phyloP scores from a whole-genome alignment of 2,329 filamentous ascomycete species.

The Neopestalotiopsis rosae region DNA sequence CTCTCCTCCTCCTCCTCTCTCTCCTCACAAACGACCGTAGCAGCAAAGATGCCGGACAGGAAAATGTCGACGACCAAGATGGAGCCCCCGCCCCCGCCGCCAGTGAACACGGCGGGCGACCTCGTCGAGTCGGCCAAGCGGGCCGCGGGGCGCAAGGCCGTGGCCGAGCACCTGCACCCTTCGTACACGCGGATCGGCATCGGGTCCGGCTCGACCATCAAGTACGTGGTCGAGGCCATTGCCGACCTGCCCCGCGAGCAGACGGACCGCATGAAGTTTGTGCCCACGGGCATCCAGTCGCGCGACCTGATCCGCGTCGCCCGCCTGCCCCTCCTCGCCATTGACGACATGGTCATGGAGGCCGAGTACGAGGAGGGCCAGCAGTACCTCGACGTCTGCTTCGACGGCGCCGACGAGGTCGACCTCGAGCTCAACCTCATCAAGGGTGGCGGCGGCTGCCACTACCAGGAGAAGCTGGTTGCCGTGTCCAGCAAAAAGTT shows the following conservation, averaged over 20 bases:
- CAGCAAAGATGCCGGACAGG: background rate
- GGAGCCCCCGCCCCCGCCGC: conserved; percentile 21
- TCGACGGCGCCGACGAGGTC: conserved; percentile 97
- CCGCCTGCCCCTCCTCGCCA: conserved; percentile 76
- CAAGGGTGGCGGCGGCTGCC: conserved; percentile 95
- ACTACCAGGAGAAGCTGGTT: conserved; percentile 97
- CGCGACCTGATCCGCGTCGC: conserved; percentile 83
- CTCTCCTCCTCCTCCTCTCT: background rate
- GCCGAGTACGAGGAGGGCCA: conserved; percentile 46
- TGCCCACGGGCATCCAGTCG: conserved; percentile 91
- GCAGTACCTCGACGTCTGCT: conserved; percentile 80
- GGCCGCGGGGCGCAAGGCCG: conserved; percentile 75
- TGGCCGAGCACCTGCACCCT: conserved; percentile 72
- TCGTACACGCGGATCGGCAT: conserved; percentile 73
- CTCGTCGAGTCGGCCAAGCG: conserved; percentile 64
- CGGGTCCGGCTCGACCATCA: conserved; percentile 80
- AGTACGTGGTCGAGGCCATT: conserved; percentile 87
- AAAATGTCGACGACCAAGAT: conserved; percentile 17
- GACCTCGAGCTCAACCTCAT: conserved; percentile 95
- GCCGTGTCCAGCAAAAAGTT: conserved; percentile 85
- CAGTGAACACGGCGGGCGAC: conserved; percentile 22
- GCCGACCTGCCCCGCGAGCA: conserved; percentile 60
- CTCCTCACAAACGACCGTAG: background rate
- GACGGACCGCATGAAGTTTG: conserved; percentile 75
- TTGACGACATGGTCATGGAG: conserved; percentile 73